Evolutionary conservation across 2,329 filamentous ascomycete genomes (phyloP).

Genomic region (Aureobasidium namibiae): DNA sequence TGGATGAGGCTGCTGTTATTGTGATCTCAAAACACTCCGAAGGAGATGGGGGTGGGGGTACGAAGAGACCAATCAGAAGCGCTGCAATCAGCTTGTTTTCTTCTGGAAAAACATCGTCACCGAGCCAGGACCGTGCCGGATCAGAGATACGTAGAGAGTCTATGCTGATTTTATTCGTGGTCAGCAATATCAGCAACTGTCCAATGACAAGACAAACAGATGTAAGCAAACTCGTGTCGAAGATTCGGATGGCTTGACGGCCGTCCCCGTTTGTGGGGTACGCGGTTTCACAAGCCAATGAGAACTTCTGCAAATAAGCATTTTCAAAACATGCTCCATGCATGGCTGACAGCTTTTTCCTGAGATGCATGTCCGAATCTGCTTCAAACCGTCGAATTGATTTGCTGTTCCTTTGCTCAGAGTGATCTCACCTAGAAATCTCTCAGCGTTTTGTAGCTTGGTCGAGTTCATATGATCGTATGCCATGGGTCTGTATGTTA

Average conservation of each 20-base stretch:
- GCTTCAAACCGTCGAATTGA: neutral
- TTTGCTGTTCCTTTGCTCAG: neutral
- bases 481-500: no score
- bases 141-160: neutral
- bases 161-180: neutral
- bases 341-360: neutral
- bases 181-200: neutral
- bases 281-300: neutral
- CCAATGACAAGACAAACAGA: neutral
- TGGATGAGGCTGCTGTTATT: neutral
- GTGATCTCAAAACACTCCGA: neutral
- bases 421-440: neutral
- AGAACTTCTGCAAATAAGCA: neutral
- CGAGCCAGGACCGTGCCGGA: neutral
- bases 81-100: neutral
- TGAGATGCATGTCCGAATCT: neutral
- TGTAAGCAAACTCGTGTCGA: neutral
- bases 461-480: neutral
- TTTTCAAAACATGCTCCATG: neutral
- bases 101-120: neutral
- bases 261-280: neutral
- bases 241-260: neutral
- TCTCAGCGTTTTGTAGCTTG: no score
- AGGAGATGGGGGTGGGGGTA: no score
- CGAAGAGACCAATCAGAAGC: neutral